Conservation (phyloP, 2,329 filamentous ascomycete genomes). For the Fusarium protoensiforme region DNA sequence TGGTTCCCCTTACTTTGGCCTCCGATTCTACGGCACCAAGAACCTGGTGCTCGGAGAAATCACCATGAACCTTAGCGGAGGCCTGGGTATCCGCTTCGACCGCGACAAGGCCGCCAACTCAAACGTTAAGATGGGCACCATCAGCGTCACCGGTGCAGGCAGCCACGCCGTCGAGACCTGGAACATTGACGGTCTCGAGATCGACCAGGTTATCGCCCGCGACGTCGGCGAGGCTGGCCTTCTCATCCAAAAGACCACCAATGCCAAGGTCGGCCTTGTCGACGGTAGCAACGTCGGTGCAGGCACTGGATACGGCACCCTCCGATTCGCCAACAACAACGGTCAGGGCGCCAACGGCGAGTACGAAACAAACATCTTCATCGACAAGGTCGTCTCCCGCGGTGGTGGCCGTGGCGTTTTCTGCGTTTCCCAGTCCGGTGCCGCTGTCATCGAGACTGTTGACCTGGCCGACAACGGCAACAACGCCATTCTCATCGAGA, state of each 20-base stretch:
- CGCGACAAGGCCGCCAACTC: slow-evolving; percentile 62
- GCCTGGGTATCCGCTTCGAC: slow-evolving; percentile 67
- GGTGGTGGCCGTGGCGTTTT: slow-evolving; percentile 68
- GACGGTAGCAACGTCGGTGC: slow-evolving; percentile 65
- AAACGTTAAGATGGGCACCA: slow-evolving; percentile 65
- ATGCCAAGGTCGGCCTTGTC: slow-evolving; percentile 64
- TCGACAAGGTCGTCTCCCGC: slow-evolving; percentile 65
- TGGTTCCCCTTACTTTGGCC: slow-evolving; percentile 66
- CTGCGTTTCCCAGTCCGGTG: slow-evolving; percentile 67
- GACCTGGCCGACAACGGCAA: slow-evolving; percentile 65
- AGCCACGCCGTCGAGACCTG: slow-evolving; percentile 69
- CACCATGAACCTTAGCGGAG: slow-evolving; percentile 64
- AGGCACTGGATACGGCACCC: slow-evolving; percentile 65
- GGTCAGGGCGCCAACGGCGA: slow-evolving; percentile 58
- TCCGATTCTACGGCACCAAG: slow-evolving; percentile 64
- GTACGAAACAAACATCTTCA: slow-evolving; percentile 61
- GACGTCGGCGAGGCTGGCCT: slow-evolving; percentile 67
- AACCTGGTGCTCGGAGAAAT: slow-evolving; percentile 61
- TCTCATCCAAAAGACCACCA: slow-evolving; percentile 64
- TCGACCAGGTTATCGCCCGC: slow-evolving; percentile 63
- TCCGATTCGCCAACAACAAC: slow-evolving; percentile 68
- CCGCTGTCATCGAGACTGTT: slow-evolving; percentile 59
- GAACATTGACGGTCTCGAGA: slow-evolving; percentile 66
- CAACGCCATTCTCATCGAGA: slow-evolving; percentile 68
- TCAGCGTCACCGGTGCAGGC: slow-evolving; percentile 62